Evolutionary conservation across 345 rosid genomes (phyloP), one percentile per base, ranked within the genome.

Genomic region (Combretum micranthum): DNA sequence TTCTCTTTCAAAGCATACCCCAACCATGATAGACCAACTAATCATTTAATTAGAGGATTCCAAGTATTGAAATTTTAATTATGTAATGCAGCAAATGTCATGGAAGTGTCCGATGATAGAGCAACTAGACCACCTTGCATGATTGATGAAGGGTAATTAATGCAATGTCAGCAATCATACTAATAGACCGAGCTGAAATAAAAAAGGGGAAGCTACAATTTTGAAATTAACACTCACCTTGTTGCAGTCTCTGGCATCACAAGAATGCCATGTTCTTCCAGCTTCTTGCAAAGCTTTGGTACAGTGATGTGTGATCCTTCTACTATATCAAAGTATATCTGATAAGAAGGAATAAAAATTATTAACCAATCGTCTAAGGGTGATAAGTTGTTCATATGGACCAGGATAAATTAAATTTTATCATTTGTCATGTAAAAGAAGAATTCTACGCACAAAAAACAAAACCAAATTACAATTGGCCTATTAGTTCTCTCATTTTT

Each of bases 201-300:
- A 32, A 32, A 32, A 5, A 26, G 5, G 6, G 39, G 39, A 32
- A 32, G 39, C 39, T 4, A 7, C 15, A 42, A 54, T 53, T 54
- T 20, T 48, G 20, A 42, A 15, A 18, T 68, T 14, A 53, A 88
- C 10, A 7, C 39, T 32, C 39, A 32, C 97, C 85, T 87, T 50
- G 78, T 62, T 25, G 80, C 71, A 59, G 85, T 56, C 62, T 80
- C 81, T 25, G 62, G 69, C 86, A 87, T 76, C 20, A 83, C 67
- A 39, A 79, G 81, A 22, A 93, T 71, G 20, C 94, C 95, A 17
- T 82, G 80, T 70, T 76, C 79, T 69, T 83, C 76, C 72, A 93
- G 79, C 60, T 79, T 75, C 76, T 76, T 83, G 75, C 79, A 63
- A 53, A 87, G 77, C 26, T 74, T 71, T 47, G 69, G 82, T 42